Percentiles rank a stretch among this genome's conserved stretches.
Evolutionary conservation across 2,329 filamentous ascomycete species (phyloP).

Genomic region (Colletotrichum sp.): DNA sequence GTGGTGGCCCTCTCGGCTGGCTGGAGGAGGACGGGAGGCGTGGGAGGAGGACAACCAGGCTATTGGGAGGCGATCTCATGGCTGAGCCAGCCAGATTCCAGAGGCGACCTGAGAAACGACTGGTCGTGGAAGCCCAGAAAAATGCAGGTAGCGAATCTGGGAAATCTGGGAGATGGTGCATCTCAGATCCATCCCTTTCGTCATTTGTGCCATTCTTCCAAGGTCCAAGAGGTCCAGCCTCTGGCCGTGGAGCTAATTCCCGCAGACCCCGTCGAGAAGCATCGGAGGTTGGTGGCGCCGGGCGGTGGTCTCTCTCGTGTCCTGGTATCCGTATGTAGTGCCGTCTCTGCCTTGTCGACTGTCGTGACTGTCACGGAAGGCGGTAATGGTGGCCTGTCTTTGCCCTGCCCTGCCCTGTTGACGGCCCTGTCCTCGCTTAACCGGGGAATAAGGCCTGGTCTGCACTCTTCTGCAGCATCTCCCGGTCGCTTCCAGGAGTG

Average conservation of each 20-base stretch:
- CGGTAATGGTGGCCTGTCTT: neutral
- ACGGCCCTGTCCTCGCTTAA: constrained; percentile 6
- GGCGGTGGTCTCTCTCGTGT: neutral
- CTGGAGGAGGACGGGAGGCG: neutral
- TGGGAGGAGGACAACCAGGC: neutral
- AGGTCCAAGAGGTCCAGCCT: constrained; percentile 11
- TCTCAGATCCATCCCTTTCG: constrained; percentile 16
- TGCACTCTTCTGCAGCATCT: neutral
- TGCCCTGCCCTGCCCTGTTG: constrained; percentile 10
- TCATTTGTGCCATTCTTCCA: constrained; percentile 15
- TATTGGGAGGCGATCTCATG: neutral
- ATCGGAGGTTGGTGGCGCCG: neutral
- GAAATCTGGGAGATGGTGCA: neutral
- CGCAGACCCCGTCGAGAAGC: constrained; percentile 13
- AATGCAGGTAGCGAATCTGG: neutral
- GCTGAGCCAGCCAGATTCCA: neutral
- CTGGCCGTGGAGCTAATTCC: constrained; percentile 19
- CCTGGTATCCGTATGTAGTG: neutral
- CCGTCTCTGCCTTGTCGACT: neutral
- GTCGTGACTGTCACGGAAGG: neutral
- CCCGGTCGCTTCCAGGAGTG: neutral
- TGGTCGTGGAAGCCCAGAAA: neutral
- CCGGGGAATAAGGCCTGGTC: neutral
- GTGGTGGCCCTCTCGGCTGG: neutral
- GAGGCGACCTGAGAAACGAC: neutral